Percentiles rank a stretch among this genome's conserved stretches.
These are phyloP conservation scores for Pythium sukuiense DNA, from an alignment of 352 stramenopile species.

Conservation along the genomic window DNA sequence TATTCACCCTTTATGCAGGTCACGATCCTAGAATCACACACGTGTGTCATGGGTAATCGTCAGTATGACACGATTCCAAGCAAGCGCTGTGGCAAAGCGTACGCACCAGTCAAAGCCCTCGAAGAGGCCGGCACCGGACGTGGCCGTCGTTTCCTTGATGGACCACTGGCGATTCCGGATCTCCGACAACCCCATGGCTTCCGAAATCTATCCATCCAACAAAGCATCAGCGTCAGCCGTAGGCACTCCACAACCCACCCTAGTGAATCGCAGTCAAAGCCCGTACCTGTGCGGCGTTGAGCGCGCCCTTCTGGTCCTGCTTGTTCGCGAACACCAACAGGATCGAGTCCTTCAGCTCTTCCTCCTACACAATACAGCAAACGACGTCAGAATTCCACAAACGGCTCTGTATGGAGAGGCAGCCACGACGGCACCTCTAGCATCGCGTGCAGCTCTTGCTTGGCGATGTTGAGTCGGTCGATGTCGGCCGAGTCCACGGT, in stretches of 20 bases:
- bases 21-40: conserved; percentile 62
- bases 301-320: conserved; percentile 97
- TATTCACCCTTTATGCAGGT: conserved; percentile 90
- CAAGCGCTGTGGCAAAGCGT: neutral
- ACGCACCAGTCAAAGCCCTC: conserved; percentile 99
- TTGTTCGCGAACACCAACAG: conserved; percentile 99
- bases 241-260: neutral
- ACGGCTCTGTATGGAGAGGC: neutral
- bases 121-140: conserved; percentile 97
- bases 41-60: neutral
- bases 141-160: conserved; percentile 99
- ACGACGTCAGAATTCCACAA: neutral
- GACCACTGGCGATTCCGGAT: conserved; percentile 99
- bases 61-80: neutral
- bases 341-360: conserved; percentile 98
- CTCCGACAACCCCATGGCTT: conserved; percentile 96
- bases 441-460: conserved; percentile 97
- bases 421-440: conserved; percentile 73
- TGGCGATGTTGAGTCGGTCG: conserved; percentile 97
- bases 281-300: conserved; percentile 82
- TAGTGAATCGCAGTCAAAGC: neutral
- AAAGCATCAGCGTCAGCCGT: conserved; percentile 1
- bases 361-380: conserved; percentile 75
- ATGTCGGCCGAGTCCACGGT: conserved; percentile 96
- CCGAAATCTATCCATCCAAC: conserved; percentile 88